Percentiles rank a stretch among this genome's conserved stretches.
These are phyloP conservation scores for Bolboschoenus planiculmis DNA, from an alignment of 176 grass and related monocot species.

Conservation along the genomic window DNA sequence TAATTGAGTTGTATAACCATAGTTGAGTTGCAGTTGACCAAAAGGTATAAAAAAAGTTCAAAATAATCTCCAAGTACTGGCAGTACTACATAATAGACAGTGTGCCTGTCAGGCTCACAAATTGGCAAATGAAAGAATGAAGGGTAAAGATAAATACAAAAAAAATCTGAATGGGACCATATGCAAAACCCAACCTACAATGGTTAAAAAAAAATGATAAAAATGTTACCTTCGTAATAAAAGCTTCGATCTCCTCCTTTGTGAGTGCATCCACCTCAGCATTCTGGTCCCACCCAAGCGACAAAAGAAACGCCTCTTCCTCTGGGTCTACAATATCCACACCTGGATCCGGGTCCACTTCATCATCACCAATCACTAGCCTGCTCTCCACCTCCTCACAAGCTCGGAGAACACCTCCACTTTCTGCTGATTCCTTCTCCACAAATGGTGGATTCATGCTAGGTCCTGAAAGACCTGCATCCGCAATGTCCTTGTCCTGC, in stretches of 20 bases:
- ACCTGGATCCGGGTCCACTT: constrained; percentile 8
- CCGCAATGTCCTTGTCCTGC: not conserved
- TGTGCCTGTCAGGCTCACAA: not conserved
- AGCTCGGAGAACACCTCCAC: not conserved
- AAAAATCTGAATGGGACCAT: not conserved
- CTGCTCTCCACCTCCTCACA: not conserved
- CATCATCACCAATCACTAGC: not conserved
- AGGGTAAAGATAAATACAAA: not conserved
- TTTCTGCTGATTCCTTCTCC: not conserved
- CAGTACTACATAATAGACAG: not conserved
- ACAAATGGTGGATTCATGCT: not conserved
- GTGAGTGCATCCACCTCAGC: constrained; percentile 34
- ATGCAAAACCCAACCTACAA: not conserved
- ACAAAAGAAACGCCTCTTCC: constrained; percentile 34
- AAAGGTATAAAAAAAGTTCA: not conserved
- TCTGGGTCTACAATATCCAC: constrained; percentile 27
- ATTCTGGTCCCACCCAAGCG: constrained; percentile 46
- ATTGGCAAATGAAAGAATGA: not conserved
- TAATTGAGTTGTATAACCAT: not conserved
- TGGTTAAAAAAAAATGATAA: not conserved
- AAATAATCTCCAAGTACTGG: not conserved
- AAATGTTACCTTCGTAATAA: constrained; percentile 31
- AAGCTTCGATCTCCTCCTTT: constrained; percentile 42
- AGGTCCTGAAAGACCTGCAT: not conserved
- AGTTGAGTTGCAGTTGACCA: not conserved